Evolutionary conservation across 2,329 filamentous ascomycete genomes (phyloP).

Genomic region (Aspergillus sp.): DNA sequence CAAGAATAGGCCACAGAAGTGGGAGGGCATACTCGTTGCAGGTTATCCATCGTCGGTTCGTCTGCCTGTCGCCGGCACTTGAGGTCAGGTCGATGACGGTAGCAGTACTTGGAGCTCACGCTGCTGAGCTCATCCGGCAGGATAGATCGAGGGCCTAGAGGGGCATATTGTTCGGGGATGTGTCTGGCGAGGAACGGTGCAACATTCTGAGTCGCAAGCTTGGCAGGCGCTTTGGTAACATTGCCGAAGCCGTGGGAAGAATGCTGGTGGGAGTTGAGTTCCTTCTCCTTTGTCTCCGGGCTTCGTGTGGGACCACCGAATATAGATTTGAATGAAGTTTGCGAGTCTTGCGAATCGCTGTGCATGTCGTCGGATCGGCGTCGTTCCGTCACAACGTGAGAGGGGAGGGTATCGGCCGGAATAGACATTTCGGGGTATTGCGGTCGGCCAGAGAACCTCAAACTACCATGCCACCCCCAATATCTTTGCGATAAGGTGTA

Average conservation of each 20-base stretch:
- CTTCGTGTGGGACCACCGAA: constrained; percentile 26
- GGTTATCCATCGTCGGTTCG: constrained; percentile 92
- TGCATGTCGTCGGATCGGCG: background rate
- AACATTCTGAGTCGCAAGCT: constrained; percentile 76
- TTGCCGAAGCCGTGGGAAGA: constrained; percentile 34
- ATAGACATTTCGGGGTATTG: constrained; percentile 2
- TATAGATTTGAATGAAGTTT: constrained; percentile 25
- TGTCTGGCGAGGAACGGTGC: constrained; percentile 89
- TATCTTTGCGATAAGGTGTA: constrained; percentile 1
- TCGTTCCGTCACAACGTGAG: constrained; percentile 11
- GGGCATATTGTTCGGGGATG: constrained; percentile 86
- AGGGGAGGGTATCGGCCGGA: background rate
- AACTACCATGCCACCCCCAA: background rate
- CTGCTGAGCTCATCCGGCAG: constrained; percentile 49
- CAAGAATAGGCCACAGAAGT: background rate
- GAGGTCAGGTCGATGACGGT: constrained; percentile 89
- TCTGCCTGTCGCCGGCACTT: constrained; percentile 93
- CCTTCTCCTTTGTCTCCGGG: constrained; percentile 24
- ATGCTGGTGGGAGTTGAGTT: constrained; percentile 30
- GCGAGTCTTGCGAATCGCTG: constrained; percentile 5
- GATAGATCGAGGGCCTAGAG: constrained; percentile 58
- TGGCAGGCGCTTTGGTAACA: constrained; percentile 53
- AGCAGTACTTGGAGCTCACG: constrained; percentile 87
- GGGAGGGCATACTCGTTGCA: constrained; percentile 73
- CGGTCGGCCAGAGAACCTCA: background rate